Evolutionary conservation across 768 basidiomycete genomes (phyloP).

Genomic region (Piloderma croceum): DNA sequence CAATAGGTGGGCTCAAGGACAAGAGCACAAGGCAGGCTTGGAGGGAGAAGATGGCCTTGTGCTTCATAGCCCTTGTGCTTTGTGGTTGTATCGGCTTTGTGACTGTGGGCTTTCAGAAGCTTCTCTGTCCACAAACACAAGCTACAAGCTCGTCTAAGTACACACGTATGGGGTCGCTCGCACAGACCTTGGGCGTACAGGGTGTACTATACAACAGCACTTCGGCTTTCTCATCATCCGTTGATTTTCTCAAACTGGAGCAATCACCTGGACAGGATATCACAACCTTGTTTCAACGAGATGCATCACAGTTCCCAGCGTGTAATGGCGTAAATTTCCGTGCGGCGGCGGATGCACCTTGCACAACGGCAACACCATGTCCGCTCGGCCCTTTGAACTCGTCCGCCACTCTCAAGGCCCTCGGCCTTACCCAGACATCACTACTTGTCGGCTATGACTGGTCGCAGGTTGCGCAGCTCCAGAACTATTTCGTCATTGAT

Average conservation of each 20-base stretch:
- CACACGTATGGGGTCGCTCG: slow-evolving; percentile 47
- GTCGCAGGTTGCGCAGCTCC: slow-evolving; percentile 71
- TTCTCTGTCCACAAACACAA: slow-evolving; percentile 71
- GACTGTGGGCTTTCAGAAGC: slow-evolving; percentile 90
- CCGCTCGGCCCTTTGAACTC: slow-evolving; percentile 57
- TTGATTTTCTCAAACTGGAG: slow-evolving; percentile 55
- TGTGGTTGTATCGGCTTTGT: slow-evolving; percentile 83
- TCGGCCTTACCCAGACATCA: slow-evolving; percentile 61
- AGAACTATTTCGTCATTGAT: slow-evolving; percentile 83
- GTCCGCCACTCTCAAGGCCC: slow-evolving; percentile 49
- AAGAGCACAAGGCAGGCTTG: slow-evolving; percentile 80
- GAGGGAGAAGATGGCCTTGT: slow-evolving; percentile 95
- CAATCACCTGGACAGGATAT: slow-evolving; percentile 78
- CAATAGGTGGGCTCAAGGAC: slow-evolving; percentile 78
- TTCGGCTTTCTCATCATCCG: slow-evolving; percentile 36
- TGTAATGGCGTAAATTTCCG: slow-evolving; percentile 62
- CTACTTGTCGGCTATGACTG: slow-evolving; percentile 84
- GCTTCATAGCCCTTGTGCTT: slow-evolving; percentile 75
- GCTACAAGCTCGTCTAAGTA: slow-evolving; percentile 39
- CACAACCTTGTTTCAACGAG: slow-evolving; percentile 76
- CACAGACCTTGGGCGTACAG: slow-evolving; percentile 67
- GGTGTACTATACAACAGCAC: slow-evolving; percentile 75
- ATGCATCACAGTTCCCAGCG: slow-evolving; percentile 53
- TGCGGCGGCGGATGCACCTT: slow-evolving; percentile 73
- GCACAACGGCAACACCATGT: slow-evolving; percentile 55